These are phyloP conservation scores for Colletotrichum filicis DNA, from an alignment of 2,329 filamentous ascomycete species.

Conservation along the genomic window DNA sequence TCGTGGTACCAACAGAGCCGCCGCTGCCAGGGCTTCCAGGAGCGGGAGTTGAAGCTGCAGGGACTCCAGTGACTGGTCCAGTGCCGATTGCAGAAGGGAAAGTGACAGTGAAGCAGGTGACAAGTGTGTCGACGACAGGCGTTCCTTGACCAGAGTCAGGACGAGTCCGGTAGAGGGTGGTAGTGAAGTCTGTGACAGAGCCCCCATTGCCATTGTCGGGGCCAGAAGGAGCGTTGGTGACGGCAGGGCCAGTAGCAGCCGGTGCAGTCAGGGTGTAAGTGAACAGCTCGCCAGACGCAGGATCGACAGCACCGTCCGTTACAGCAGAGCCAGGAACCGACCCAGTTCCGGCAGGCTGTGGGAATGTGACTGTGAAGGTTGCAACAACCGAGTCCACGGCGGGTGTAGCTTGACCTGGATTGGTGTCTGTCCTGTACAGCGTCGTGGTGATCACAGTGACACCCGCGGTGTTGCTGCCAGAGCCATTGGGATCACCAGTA, in stretches of 20 bases:
- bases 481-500: not conserved
- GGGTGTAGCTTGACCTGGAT: not conserved
- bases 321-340: constrained; percentile 1
- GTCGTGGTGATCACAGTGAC: constrained; percentile 31
- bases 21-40: not conserved
- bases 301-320: not conserved
- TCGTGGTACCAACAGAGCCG: constrained; percentile 15
- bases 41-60: not conserved
- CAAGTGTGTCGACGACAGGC: constrained; percentile 28
- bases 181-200: constrained; percentile 28
- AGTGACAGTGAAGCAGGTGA: constrained; percentile 42
- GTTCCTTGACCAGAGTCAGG: constrained; percentile 17
- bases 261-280: constrained; percentile 8
- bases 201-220: not conserved
- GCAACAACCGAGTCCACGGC: constrained; percentile 21
- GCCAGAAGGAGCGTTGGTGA: not conserved
- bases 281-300: constrained; percentile 6
- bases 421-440: constrained; percentile 2
- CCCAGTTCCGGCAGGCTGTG: not conserved
- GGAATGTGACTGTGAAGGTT: constrained; percentile 28
- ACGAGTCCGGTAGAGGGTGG: constrained; percentile 30
- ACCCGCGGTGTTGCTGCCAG: constrained; percentile 6
- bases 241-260: not conserved
- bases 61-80: not conserved
- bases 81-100: constrained; percentile 26